Evolutionary conservation across 768 basidiomycete species (phyloP).

Genomic region (Mycena floridula): DNA sequence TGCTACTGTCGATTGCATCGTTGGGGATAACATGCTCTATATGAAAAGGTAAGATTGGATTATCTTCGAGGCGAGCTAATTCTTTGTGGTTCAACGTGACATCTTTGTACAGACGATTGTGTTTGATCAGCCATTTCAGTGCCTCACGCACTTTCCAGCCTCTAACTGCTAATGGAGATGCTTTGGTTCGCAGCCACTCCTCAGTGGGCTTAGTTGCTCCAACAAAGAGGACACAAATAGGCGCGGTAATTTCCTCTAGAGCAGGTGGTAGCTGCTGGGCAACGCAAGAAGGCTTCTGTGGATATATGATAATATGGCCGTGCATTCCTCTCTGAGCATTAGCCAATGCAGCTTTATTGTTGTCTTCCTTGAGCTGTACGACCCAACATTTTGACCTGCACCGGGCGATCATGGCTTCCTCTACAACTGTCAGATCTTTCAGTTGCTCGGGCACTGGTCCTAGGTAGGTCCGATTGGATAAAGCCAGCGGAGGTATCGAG

Average conservation of each 20-base stretch:
- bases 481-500: constrained; percentile 18
- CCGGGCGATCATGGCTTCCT: constrained; percentile 32
- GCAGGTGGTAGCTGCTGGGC: constrained; percentile 25
- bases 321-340: constrained; percentile 23
- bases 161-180: constrained; percentile 27
- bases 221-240: constrained; percentile 34
- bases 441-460: constrained; percentile 24
- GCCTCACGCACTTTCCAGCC: constrained; percentile 23
- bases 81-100: constrained; percentile 18
- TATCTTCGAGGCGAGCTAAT: constrained; percentile 12
- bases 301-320: constrained; percentile 36
- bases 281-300: constrained; percentile 24
- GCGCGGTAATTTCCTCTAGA: constrained; percentile 25
- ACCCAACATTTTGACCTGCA: constrained; percentile 31
- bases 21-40: constrained; percentile 12
- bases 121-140: constrained; percentile 26
- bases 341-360: constrained; percentile 1
- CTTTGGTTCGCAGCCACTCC: constrained; percentile 26
- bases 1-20: constrained; percentile 7
- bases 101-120: constrained; percentile 29
- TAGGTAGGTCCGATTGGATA: constrained; percentile 25
- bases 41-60: too few relatives aligned
- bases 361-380: constrained; percentile 25
- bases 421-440: constrained; percentile 24
- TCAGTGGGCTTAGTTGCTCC: constrained; percentile 19